Percentiles rank a stretch among this genome's conserved stretches.
Conservation (phyloP, 192 early-diverging fungal genomes). For the Paraglomus brasilianum region DNA sequence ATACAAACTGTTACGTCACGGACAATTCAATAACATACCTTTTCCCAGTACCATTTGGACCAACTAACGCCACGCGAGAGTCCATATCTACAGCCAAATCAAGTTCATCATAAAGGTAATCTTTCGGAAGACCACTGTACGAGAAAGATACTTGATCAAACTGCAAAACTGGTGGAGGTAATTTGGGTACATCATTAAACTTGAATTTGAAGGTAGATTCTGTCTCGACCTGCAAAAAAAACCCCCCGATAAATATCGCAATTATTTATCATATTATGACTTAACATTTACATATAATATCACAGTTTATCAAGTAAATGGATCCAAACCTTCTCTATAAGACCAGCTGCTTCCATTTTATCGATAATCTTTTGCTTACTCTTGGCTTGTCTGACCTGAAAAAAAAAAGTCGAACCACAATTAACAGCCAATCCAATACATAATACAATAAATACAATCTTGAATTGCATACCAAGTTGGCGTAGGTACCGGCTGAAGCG, state of each 20-base stretch:
- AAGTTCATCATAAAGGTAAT: constrained; percentile 86
- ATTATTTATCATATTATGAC: no score
- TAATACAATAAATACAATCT: no score
- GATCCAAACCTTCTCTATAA: constrained; percentile 89
- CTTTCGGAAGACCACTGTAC: constrained; percentile 80
- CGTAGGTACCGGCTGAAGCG: constrained; percentile 97
- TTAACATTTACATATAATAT: no score
- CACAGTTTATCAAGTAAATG: no score
- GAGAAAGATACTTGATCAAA: constrained; percentile 93
- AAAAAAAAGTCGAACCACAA: no score
- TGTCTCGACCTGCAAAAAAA: no score
- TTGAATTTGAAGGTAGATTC: constrained; percentile 83
- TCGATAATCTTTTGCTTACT: constrained; percentile 99
- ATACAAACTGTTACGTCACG: no score
- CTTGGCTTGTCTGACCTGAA: constrained; percentile 83
- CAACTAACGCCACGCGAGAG: constrained; percentile 96
- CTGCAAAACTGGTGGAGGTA: constrained; percentile 93
- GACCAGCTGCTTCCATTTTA: constrained; percentile 99
- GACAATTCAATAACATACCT: no score
- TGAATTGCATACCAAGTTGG: constrained; percentile 79
- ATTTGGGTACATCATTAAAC: constrained; percentile 82
- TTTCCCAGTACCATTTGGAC: constrained; percentile 94
- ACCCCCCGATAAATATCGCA: no score
- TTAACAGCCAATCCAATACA: no score
- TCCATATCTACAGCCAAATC: constrained; percentile 97